phyloP scores from a whole-genome alignment of 495 filamentous ascomycete species.

The Podospora comata region DNA sequence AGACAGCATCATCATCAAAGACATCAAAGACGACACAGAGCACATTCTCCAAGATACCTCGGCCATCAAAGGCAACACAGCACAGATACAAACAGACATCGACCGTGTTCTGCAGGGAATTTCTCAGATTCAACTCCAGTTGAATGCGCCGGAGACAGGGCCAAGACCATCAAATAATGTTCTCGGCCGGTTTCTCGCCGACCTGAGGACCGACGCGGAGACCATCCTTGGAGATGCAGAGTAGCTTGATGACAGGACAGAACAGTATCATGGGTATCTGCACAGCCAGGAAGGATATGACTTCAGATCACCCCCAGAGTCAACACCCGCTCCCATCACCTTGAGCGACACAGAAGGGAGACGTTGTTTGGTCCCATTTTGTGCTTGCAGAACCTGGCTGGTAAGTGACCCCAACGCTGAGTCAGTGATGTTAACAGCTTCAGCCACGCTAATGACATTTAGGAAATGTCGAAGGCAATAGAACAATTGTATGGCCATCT shows the following conservation, averaged over 20 bases:
- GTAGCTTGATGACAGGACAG: neutral
- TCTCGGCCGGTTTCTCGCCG: neutral
- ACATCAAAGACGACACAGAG: conserved; percentile 3
- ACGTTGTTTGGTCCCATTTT: neutral
- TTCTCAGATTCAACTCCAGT: neutral
- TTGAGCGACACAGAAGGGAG: neutral
- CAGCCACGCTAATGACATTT: neutral
- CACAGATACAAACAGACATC: neutral
- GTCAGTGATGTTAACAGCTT: neutral
- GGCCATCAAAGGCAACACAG: neutral
- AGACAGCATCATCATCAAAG: neutral
- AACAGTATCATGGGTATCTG: neutral
- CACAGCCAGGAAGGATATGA: neutral
- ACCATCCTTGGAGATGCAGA: neutral
- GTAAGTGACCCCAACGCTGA: neutral
- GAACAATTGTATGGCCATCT: neutral
- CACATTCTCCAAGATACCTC: neutral
- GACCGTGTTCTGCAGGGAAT: neutral
- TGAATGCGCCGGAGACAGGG: neutral
- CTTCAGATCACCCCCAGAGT: neutral
- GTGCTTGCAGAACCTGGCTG: neutral
- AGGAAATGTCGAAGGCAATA: neutral
- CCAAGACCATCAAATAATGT: neutral
- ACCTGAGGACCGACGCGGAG: conserved; percentile 3
- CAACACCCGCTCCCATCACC: neutral